Percentiles rank a stretch among this genome's conserved stretches.
phyloP scores from a whole-genome alignment of 1,139 yeast species.

The Hemisphaericaspora subhashii region DNA sequence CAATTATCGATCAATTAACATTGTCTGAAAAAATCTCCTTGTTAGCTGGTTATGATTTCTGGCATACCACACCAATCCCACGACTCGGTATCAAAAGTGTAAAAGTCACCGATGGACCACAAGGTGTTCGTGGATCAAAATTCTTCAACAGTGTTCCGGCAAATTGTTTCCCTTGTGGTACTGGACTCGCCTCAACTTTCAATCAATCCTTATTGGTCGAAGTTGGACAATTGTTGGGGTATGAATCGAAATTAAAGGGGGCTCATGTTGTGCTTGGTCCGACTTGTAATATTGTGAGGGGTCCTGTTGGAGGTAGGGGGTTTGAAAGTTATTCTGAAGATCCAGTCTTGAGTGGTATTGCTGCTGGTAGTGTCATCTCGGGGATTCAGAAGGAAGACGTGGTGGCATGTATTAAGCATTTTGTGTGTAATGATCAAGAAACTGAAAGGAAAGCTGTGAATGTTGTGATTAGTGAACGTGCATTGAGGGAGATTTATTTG shows the following conservation, averaged over 20 bases:
- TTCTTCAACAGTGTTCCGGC: conserved; percentile 35
- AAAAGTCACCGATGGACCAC: conserved; percentile 38
- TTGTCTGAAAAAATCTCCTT: conserved; percentile 49
- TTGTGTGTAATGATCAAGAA: conserved; percentile 61
- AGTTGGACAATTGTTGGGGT: conserved; percentile 35
- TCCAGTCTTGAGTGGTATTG: conserved; percentile 54
- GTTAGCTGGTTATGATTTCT: conserved; percentile 51
- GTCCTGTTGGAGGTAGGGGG: conserved; percentile 65
- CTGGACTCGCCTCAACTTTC: conserved; percentile 46
- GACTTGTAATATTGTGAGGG: conserved; percentile 55
- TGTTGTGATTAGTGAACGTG: conserved; percentile 53
- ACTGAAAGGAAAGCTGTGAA: conserved; percentile 51
- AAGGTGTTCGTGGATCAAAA: conserved; percentile 35
- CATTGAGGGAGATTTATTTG: conserved; percentile 59
- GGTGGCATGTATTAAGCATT: conserved; percentile 60
- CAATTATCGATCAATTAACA: conserved; percentile 42
- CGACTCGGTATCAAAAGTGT: conserved; percentile 40
- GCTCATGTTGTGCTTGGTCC: conserved; percentile 54
- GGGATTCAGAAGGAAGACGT: conserved; percentile 57
- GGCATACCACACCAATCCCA: conserved; percentile 55
- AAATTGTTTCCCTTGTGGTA: conserved; percentile 38
- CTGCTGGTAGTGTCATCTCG: conserved; percentile 47
- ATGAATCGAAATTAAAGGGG: conserved; percentile 34
- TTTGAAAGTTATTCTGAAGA: conserved; percentile 66
- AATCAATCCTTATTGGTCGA: conserved; percentile 27